Conservation (phyloP, 129 eudicot genomes). For the Flaveria trinervia region DNA sequence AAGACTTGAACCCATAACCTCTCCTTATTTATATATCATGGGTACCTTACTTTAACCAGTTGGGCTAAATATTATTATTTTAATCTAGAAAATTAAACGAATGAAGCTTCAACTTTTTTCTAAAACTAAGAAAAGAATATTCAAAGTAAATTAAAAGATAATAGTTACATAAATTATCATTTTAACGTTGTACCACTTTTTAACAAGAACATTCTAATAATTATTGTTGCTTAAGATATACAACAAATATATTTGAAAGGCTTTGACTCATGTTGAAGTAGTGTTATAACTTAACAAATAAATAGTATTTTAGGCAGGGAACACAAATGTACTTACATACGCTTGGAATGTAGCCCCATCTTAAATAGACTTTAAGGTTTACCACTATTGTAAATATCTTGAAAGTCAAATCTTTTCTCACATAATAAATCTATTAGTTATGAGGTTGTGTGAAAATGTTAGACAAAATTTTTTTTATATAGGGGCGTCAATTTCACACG, state of each 20-base stretch:
- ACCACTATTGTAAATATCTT: neutral
- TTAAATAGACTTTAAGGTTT: conserved; percentile 11
- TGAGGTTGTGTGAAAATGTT: neutral
- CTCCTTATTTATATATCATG: too few relatives aligned
- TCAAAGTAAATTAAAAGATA: neutral
- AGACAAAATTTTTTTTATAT: neutral
- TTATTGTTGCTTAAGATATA: conserved; percentile 33
- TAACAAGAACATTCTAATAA: neutral
- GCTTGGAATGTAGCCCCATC: conserved; percentile 35
- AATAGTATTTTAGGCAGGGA: conserved; percentile 20
- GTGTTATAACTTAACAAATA: conserved; percentile 2
- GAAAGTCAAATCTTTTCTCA: neutral
- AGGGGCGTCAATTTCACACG: too few relatives aligned
- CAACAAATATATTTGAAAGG: conserved; percentile 27
- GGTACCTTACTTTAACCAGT: too few relatives aligned
- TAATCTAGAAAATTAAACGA: neutral
- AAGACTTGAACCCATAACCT: too few relatives aligned
- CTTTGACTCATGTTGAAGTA: conserved; percentile 10
- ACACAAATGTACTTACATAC: conserved; percentile 36
- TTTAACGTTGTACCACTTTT: neutral
- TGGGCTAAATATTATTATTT: too few relatives aligned
- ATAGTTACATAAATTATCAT: neutral
- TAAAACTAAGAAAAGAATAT: neutral
- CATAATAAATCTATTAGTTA: neutral
- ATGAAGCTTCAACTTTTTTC: neutral